These are phyloP conservation scores for Paecilomyces variotii DNA, from an alignment of 2,329 filamentous ascomycete genomes.

Conservation along the genomic window DNA sequence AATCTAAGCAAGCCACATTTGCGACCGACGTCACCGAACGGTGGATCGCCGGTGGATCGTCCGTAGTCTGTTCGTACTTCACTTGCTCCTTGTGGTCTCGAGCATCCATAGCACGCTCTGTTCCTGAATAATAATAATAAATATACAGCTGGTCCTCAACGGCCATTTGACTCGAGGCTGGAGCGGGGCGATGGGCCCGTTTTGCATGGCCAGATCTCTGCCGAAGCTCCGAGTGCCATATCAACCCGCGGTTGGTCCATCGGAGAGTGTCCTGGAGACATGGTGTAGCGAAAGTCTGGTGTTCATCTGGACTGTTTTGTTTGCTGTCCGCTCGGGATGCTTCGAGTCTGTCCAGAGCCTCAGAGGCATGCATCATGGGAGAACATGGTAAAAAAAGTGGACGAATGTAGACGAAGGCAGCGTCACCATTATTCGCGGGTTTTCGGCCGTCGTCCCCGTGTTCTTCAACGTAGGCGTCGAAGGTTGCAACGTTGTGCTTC, in stretches of 20 bases:
- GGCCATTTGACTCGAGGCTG: background rate
- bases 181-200: background rate
- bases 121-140: background rate
- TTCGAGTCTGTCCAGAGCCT: background rate
- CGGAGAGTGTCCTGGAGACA: background rate
- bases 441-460: background rate
- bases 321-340: background rate
- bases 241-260: background rate
- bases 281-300: background rate
- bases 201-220: background rate
- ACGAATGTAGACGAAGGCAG: background rate
- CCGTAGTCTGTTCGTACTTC: background rate
- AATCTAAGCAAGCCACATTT: background rate
- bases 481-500: background rate
- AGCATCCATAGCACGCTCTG: background rate
- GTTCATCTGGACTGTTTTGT: background rate
- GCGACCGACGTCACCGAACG: background rate
- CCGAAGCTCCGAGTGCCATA: background rate
- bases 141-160: background rate
- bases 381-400: background rate
- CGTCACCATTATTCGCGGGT: background rate
- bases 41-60: background rate
- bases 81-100: background rate
- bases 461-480: background rate
- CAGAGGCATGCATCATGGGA: background rate